Conservation (phyloP, 331 rosid species). For the Quercus tomentella region DNA sequence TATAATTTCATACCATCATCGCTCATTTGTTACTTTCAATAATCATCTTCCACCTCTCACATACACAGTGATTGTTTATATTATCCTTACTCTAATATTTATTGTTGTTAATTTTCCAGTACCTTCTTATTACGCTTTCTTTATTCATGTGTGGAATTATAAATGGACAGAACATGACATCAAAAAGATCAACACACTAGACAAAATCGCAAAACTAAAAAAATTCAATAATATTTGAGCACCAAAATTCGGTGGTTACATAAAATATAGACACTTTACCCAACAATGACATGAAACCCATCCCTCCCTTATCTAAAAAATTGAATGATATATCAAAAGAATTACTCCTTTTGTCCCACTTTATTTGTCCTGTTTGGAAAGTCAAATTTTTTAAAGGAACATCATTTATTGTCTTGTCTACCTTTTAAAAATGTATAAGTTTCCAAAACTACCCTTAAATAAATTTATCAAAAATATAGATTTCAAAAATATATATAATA, state of each 20-base stretch:
- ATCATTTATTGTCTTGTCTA: too few relatives aligned
- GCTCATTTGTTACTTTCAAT: conserved; percentile 4
- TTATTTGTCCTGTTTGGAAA: too few relatives aligned
- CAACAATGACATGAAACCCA: conserved; percentile 12
- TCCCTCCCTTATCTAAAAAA: neutral
- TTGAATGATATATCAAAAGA: neutral
- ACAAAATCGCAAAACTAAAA: neutral
- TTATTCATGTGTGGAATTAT: neutral
- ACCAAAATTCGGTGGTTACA: conserved; percentile 4
- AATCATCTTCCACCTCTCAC: conserved; percentile 18
- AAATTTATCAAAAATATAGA: too few relatives aligned
- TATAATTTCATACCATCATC: neutral
- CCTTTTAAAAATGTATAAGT: too few relatives aligned
- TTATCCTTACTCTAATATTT: neutral
- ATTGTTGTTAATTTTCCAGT: neutral
- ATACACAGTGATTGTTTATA: neutral
- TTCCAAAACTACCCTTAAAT: too few relatives aligned
- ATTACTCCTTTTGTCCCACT: neutral
- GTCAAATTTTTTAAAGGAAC: too few relatives aligned
- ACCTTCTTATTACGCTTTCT: too few relatives aligned
- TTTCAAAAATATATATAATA: too few relatives aligned
- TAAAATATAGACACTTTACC: neutral
- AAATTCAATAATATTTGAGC: neutral
- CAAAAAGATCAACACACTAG: neutral
- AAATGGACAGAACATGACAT: neutral